A percentile compares a stretch with the other conserved stretches of the same genome.
These are phyloP conservation scores for Schwanniomyces vanrijiae DNA, from an alignment of 805 yeast genomes.

Conservation along the genomic window DNA sequence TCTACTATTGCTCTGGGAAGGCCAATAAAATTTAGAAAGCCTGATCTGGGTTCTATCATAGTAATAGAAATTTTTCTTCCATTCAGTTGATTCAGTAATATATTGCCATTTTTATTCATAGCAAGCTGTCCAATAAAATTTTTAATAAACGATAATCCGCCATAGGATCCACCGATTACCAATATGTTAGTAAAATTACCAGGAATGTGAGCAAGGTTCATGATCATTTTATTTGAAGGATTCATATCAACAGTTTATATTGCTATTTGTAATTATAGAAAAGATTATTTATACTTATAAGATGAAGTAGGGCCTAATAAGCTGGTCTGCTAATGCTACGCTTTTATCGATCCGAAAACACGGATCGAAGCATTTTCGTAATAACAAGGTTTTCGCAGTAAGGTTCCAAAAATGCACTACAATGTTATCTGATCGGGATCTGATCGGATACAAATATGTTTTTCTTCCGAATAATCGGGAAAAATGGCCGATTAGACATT, in stretches of 20 bases:
- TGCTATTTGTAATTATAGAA: too few relatives aligned
- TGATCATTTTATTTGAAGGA: background rate
- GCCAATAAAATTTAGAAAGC: constrained; percentile 39
- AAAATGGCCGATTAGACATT: too few relatives aligned
- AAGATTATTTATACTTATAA: background rate
- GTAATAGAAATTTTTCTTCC: constrained; percentile 25
- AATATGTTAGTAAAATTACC: constrained; percentile 27
- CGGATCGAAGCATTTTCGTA: too few relatives aligned
- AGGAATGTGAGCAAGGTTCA: background rate
- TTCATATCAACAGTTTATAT: too few relatives aligned
- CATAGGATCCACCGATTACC: constrained; percentile 42
- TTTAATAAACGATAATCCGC: constrained; percentile 38
- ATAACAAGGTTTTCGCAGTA: too few relatives aligned
- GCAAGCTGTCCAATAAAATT: constrained; percentile 16
- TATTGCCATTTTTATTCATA: constrained; percentile 10
- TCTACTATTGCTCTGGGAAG: constrained; percentile 42
- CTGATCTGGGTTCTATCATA: constrained; percentile 39
- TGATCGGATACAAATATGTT: too few relatives aligned
- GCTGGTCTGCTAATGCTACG: background rate
- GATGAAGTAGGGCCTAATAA: too few relatives aligned
- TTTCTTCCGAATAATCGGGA: too few relatives aligned
- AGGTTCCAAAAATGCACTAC: too few relatives aligned
- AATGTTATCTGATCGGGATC: too few relatives aligned
- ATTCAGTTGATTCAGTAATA: constrained; percentile 10
- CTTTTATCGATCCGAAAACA: too few relatives aligned